Evolutionary conservation across 2,329 filamentous ascomycete species (phyloP), one percentile per base, ranked within the genome.

Genomic region (Aspergillus felis): DNA sequence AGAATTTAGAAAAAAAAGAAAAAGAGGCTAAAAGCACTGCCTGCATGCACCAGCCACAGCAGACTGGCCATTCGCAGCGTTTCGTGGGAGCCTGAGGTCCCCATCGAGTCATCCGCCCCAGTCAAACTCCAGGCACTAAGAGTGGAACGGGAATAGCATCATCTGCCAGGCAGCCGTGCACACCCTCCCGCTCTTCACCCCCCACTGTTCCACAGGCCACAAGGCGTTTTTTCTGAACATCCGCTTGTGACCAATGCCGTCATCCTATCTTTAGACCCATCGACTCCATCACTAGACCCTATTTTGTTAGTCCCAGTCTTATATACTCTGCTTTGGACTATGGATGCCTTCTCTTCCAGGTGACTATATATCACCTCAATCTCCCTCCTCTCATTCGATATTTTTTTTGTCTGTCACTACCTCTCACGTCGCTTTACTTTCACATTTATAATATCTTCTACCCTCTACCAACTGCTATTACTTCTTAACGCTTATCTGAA

Each of bases 161-260:
- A 55, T 56, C 56, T 57, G 51, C 54, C 50, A 56, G 48, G 38
- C 48, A 49, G 49, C 53, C 53, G 32, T 46, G 49, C 53, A 14
- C 44, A 47, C 20, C 2, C 22, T 47, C 44, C 44, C 49, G 49
- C 27, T 28, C 32, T 20, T 8, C 28, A 25, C 46, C n/a, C 38
- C 49, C 50, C 27, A 17, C 32, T 6, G 12, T 35, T 17, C 32
- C 32, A 35, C 32, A 35, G 32, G 14, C 44, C 20, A 25, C 44
- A 47, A 47, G 44, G 44, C 44, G 44, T 47, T 27, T 46, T 46
- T 28, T 50, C 35, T 52, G 24, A n/a, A 20, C 27, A 49, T 49
- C 51, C 38, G 38, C 59, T 51, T 60, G 57, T 63, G 61, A 64
- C 57, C 59, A 64, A 58, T 60, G 60, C 61, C 53, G 61, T 61